A percentile compares a stretch with the other conserved stretches of the same genome.
These are phyloP conservation scores for Gardenia jasminoides DNA, from an alignment of 257 asterid species.

Conservation along the genomic window DNA sequence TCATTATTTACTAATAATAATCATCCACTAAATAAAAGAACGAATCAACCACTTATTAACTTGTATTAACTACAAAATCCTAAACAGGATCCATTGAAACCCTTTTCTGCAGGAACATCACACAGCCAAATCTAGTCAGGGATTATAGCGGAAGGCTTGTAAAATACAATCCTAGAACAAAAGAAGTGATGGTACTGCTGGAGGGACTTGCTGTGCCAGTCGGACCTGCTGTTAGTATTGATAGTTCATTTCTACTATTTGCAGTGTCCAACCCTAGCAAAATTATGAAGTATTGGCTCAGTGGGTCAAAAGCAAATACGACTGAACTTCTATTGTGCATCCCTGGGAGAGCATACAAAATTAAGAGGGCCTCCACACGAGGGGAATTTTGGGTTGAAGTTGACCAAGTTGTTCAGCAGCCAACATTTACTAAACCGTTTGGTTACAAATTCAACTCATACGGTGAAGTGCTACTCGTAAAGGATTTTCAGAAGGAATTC, in stretches of 20 bases:
- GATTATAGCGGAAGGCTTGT: slow-evolving; percentile 29
- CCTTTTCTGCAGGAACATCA: background rate
- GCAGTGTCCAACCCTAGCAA: slow-evolving; percentile 27
- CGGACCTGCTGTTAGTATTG: slow-evolving; percentile 35
- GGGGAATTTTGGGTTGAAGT: slow-evolving; percentile 52
- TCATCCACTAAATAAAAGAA: too few species aligned
- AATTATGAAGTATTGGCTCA: slow-evolving; percentile 34
- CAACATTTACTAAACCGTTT: background rate
- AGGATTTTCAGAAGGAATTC: background rate
- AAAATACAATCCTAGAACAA: slow-evolving; percentile 33
- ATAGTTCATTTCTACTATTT: slow-evolving; percentile 32
- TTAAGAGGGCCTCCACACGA: slow-evolving; percentile 28
- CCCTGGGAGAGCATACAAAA: slow-evolving; percentile 38
- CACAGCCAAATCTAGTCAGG: background rate
- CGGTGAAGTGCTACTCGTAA: background rate
- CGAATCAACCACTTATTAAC: too few species aligned
- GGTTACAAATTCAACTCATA: background rate
- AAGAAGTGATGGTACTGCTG: slow-evolving; percentile 26
- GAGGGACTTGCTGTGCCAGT: slow-evolving; percentile 31
- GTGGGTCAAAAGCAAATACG: slow-evolving; percentile 38
- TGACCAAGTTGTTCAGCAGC: background rate
- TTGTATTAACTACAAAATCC: too few species aligned
- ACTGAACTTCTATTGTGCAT: slow-evolving; percentile 25
- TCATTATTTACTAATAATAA: too few species aligned
- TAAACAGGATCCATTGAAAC: too few species aligned